phyloP scores from a whole-genome alignment of 331 rosid species.

The Phaseolus coccineus region DNA sequence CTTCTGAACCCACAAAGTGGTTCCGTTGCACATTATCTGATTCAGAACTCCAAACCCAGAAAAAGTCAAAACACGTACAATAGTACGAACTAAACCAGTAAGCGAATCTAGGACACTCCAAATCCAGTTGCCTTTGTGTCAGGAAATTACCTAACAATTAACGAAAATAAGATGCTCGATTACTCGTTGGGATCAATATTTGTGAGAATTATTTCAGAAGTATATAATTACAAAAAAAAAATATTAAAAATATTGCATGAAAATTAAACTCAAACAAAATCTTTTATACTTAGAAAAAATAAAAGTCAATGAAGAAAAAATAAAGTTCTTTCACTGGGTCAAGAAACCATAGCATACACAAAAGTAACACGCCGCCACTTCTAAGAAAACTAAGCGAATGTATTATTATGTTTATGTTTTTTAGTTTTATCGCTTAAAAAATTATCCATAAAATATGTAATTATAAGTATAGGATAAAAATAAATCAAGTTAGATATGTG shows the following conservation, averaged over 20 bases:
- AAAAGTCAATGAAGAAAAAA: constrained; percentile 11
- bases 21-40: constrained; percentile 62
- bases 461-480: not conserved
- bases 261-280: not conserved
- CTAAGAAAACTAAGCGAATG: not conserved
- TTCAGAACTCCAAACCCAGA: constrained; percentile 24
- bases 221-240: not conserved
- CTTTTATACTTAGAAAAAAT: not conserved
- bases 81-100: not conserved
- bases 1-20: constrained; percentile 48
- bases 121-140: not conserved
- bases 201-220: not conserved
- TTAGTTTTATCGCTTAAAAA: not conserved
- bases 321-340: not conserved
- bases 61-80: constrained; percentile 41
- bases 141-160: not conserved
- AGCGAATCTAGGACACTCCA: constrained; percentile 21
- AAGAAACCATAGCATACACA: not conserved
- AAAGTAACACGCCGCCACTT: not conserved
- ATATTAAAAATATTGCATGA: not conserved
- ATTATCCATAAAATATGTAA: not conserved
- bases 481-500: too few relatives aligned
- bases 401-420: not conserved
- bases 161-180: not conserved
- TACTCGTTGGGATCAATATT: not conserved